These are phyloP conservation scores for Chaetomium cochliodes DNA, from an alignment of 495 filamentous ascomycete species.

Conservation along the genomic window DNA sequence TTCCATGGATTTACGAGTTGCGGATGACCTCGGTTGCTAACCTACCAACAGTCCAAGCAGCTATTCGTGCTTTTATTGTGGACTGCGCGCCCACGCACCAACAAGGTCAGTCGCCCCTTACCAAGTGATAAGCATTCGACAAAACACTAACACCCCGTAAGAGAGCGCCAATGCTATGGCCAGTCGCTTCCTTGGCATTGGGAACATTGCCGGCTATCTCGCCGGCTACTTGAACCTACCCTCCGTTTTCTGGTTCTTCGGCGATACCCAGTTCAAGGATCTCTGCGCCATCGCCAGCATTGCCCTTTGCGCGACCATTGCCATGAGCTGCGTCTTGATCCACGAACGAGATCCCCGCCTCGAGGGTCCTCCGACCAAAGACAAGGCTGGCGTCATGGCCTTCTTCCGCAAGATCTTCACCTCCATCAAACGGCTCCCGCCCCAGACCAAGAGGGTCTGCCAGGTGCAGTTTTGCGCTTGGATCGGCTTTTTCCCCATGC, in stretches of 20 bases:
- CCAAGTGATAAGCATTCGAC: not conserved
- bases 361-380: conserved; percentile 58
- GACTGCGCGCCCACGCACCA: conserved; percentile 87
- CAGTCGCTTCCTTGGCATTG: conserved; percentile 72
- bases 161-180: conserved; percentile 86
- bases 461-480: conserved; percentile 85
- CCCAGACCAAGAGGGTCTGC: conserved; percentile 78
- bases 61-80: conserved; percentile 83
- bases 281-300: conserved; percentile 79
- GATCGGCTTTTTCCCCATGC: conserved; percentile 93
- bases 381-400: conserved; percentile 61
- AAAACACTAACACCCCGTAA: conserved; percentile 26
- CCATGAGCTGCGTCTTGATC: conserved; percentile 63
- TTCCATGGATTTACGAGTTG: not conserved
- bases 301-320: conserved; percentile 62
- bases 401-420: conserved; percentile 79
- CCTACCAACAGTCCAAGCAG: conserved; percentile 67
- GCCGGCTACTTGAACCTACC: conserved; percentile 78
- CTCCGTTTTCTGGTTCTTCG: conserved; percentile 67
- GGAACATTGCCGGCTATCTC: conserved; percentile 83
- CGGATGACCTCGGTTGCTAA: conserved; percentile 11
- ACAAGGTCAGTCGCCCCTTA: conserved; percentile 54
- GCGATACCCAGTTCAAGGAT: conserved; percentile 83
- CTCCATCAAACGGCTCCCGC: conserved; percentile 71
- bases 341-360: conserved; percentile 75